These are phyloP conservation scores for Meripilus lineatus DNA, from an alignment of 1,284 basidiomycete genomes.

Conservation along the genomic window DNA sequence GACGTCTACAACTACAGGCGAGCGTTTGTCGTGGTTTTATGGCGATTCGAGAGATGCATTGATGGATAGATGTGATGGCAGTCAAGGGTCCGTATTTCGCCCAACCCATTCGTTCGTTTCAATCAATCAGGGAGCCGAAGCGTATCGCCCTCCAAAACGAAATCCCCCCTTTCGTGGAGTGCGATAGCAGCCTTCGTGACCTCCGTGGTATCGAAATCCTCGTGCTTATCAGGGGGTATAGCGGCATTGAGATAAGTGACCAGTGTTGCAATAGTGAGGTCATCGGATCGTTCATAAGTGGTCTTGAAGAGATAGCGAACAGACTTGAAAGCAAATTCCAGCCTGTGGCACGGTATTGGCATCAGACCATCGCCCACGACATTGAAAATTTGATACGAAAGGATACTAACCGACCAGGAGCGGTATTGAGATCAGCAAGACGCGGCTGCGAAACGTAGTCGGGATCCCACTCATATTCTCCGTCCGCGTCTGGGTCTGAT, in stretches of 20 bases:
- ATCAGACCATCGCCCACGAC: not conserved
- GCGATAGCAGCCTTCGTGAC: constrained; percentile 53
- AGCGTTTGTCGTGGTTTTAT: no score
- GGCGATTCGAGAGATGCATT: no score
- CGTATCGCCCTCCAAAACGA: constrained; percentile 57
- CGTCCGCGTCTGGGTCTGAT: constrained; percentile 21
- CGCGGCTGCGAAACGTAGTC: constrained; percentile 17
- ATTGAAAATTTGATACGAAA: not conserved
- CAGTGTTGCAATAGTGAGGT: constrained; percentile 60
- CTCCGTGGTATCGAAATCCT: constrained; percentile 73
- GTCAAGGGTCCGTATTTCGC: no score
- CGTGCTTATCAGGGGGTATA: constrained; percentile 69
- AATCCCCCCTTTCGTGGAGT: constrained; percentile 47
- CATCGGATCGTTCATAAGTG: constrained; percentile 59
- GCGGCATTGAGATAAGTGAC: constrained; percentile 69
- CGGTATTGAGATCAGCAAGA: constrained; percentile 53
- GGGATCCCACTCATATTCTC: constrained; percentile 19
- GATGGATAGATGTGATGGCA: no score
- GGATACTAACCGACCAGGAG: constrained; percentile 50
- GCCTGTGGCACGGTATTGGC: no score
- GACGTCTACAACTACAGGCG: no score
- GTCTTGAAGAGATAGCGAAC: constrained; percentile 57
- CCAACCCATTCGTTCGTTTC: no score
- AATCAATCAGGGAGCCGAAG: constrained; percentile 33
- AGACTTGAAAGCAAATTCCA: constrained; percentile 53